Evolutionary conservation across 2,329 filamentous ascomycete genomes (phyloP).

Genomic region (Diaporthe batatas): DNA sequence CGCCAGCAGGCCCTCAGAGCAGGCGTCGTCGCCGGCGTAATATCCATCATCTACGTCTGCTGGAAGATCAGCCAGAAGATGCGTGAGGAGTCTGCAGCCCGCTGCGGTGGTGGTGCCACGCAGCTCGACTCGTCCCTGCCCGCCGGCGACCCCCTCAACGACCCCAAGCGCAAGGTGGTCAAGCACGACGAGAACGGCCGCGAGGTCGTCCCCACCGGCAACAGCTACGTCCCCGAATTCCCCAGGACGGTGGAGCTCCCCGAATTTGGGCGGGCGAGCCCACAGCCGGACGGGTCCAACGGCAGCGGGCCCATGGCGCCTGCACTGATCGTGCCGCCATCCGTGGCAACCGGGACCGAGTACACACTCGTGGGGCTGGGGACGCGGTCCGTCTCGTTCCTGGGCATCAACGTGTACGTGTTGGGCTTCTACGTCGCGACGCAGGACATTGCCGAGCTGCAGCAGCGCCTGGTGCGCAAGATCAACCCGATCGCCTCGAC

Average conservation of each 20-base stretch:
- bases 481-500: constrained; percentile 85
- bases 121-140: constrained; percentile 60
- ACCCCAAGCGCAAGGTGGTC: constrained; percentile 68
- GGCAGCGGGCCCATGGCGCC: constrained; percentile 49
- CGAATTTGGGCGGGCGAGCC: constrained; percentile 48
- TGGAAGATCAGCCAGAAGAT: constrained; percentile 63
- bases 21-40: constrained; percentile 63
- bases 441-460: constrained; percentile 83
- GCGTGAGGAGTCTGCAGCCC: constrained; percentile 18
- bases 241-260: constrained; percentile 79
- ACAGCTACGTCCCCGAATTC: constrained; percentile 83
- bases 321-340: constrained; percentile 46
- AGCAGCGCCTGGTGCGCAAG: constrained; percentile 80
- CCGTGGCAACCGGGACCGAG: constrained; percentile 65
- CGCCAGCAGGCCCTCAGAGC: constrained; percentile 65
- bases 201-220: constrained; percentile 85
- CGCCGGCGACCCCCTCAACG: constrained; percentile 60
- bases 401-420: constrained; percentile 93
- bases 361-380: constrained; percentile 92
- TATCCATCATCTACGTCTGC: constrained; percentile 65
- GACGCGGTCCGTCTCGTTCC: constrained; percentile 89
- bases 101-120: constrained; percentile 31
- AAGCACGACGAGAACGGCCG: constrained; percentile 76
- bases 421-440: constrained; percentile 93
- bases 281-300: constrained; percentile 30